Percentiles rank a stretch among this genome's conserved stretches.
Conservation (phyloP, 176 grass and related monocot genomes). For the Paspalum notatum region DNA sequence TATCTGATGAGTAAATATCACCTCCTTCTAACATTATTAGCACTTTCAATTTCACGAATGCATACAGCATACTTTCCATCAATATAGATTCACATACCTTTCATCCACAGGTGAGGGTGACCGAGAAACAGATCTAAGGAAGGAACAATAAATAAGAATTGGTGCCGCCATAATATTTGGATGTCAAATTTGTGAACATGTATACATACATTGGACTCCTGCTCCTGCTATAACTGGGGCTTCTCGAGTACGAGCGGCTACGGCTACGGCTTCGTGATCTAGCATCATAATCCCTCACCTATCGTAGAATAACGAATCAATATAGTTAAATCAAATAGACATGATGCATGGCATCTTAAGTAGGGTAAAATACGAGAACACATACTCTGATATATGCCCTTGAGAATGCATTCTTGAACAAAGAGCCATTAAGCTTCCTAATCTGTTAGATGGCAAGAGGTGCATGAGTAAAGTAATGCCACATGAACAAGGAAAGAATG, state of each 20-base stretch:
- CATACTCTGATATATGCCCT: constrained; percentile 85
- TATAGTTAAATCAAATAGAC: not conserved
- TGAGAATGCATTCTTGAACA: constrained; percentile 96
- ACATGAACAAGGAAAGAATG: constrained; percentile 13
- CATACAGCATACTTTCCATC: not conserved
- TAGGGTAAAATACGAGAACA: not conserved
- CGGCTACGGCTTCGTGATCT: constrained; percentile 71
- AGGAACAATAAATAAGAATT: constrained; percentile 7
- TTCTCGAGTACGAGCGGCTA: constrained; percentile 65
- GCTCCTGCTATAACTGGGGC: constrained; percentile 65
- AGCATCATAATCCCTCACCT: constrained; percentile 83
- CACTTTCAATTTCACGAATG: not conserved
- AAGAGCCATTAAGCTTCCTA: constrained; percentile 80
- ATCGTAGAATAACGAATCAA: constrained; percentile 15
- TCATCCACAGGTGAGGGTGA: constrained; percentile 44
- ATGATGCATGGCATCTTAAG: constrained; percentile 13
- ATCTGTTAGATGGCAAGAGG: constrained; percentile 44
- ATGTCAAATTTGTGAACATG: not conserved
- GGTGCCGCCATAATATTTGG: not conserved
- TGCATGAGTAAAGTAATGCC: not conserved
- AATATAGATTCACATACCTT: constrained; percentile 39
- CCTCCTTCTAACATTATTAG: constrained; percentile 6
- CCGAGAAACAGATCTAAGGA: constrained; percentile 38
- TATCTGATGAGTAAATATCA: not conserved
- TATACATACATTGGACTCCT: constrained; percentile 45